Percentiles rank a stretch among this genome's conserved stretches.
These are phyloP conservation scores for Penicillium corylophilum DNA, from an alignment of 2,329 filamentous ascomycete genomes.

Conservation along the genomic window DNA sequence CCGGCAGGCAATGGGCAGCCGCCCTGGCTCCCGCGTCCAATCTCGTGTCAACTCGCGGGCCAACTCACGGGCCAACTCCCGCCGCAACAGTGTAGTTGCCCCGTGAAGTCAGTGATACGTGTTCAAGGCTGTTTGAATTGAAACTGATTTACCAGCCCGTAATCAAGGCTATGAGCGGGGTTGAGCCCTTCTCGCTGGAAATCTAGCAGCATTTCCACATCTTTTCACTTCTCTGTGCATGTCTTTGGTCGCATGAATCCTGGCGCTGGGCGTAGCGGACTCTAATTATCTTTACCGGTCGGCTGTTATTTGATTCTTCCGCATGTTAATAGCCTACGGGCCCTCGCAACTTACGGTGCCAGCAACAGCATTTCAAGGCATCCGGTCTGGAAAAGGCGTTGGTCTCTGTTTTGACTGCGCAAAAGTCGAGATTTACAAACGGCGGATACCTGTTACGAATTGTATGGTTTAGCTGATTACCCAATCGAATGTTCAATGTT, in stretches of 20 bases:
- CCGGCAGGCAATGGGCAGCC: slow-evolving; percentile 37
- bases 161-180: background rate
- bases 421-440: background rate
- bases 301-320: background rate
- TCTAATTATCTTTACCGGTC: slow-evolving; percentile 8
- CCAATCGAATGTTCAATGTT: background rate
- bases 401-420: background rate
- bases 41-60: slow-evolving; percentile 33
- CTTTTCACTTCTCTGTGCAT: slow-evolving; percentile 22
- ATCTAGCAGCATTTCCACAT: slow-evolving; percentile 13
- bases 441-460: slow-evolving; percentile 7
- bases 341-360: background rate
- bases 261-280: slow-evolving; percentile 21
- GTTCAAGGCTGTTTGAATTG: background rate
- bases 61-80: slow-evolving; percentile 32
- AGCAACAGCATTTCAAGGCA: background rate
- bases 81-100: slow-evolving; percentile 26
- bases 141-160: background rate
- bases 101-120: background rate
- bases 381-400: background rate
- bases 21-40: slow-evolving; percentile 32
- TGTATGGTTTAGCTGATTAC: slow-evolving; percentile 9
- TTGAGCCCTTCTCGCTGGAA: background rate
- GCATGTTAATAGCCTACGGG: background rate
- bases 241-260: slow-evolving; percentile 16